A percentile compares a stretch with the other conserved stretches of the same genome.
Conservation (phyloP, 2,329 filamentous ascomycete species). For the Juglanconis juglandina region DNA sequence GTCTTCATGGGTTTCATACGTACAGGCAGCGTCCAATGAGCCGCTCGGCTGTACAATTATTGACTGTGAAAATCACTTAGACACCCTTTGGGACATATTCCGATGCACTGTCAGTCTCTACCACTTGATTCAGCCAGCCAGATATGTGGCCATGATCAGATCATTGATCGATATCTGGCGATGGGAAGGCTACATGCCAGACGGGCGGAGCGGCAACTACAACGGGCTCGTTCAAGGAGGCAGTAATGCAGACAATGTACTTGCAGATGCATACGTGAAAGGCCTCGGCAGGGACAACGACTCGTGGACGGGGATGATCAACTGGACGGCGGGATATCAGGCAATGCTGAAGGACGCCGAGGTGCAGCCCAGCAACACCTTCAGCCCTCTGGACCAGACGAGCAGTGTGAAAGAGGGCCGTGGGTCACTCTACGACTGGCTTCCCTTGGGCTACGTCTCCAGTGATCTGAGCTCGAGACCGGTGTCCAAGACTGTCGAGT, state of each 20-base stretch:
- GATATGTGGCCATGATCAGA: constrained; percentile 64
- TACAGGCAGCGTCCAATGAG: not conserved
- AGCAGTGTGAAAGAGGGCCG: constrained; percentile 61
- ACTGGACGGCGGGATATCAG: constrained; percentile 65
- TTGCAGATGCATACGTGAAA: constrained; percentile 67
- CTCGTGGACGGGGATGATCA: constrained; percentile 46
- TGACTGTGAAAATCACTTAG: constrained; percentile 39
- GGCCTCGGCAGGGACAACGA: constrained; percentile 57
- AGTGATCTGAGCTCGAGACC: constrained; percentile 45
- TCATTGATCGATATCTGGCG: constrained; percentile 68
- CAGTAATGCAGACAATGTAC: constrained; percentile 68
- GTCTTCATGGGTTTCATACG: not conserved
- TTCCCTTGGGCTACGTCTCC: constrained; percentile 53
- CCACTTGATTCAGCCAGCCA: constrained; percentile 62
- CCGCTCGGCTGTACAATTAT: constrained; percentile 52
- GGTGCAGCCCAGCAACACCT: constrained; percentile 67
- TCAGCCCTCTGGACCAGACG: constrained; percentile 49
- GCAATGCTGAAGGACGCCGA: constrained; percentile 72
- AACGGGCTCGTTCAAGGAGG: constrained; percentile 72
- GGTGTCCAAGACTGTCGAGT: constrained; percentile 54
- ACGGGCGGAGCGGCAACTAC: constrained; percentile 65
- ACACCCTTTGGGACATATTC: constrained; percentile 72
- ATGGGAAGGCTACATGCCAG: constrained; percentile 64
- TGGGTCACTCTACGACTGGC: constrained; percentile 61
- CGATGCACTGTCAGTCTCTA: constrained; percentile 68